A percentile compares a stretch with the other conserved stretches of the same genome.
phyloP scores from a whole-genome alignment of 2,329 filamentous ascomycete species.

The Calonectria leucothoes region DNA sequence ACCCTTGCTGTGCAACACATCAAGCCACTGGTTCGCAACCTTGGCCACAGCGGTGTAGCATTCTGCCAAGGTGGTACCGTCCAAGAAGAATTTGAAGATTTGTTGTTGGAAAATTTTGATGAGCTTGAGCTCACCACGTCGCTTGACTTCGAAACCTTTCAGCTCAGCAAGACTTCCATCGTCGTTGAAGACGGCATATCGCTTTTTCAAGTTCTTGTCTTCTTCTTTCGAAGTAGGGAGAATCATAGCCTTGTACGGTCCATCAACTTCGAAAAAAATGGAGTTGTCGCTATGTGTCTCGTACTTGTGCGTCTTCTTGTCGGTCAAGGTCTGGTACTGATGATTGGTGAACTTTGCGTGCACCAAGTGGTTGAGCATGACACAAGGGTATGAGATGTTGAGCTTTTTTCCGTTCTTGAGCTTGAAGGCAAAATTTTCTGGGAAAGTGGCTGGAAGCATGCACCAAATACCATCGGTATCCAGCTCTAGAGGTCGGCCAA shows the following conservation, averaged over 20 bases:
- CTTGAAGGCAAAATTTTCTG: conserved; percentile 95
- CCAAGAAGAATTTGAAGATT: conserved; percentile 99
- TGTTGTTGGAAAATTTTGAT: conserved; percentile 99
- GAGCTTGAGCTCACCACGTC: conserved; percentile 96
- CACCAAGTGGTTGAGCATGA: conserved; percentile 98
- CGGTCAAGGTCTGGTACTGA: conserved; percentile 91
- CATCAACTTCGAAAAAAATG: conserved; percentile 99
- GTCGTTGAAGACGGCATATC: conserved; percentile 98
- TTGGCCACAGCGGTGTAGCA: conserved; percentile 93
- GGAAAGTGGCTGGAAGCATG: conserved; percentile 95
- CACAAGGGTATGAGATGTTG: conserved; percentile 96
- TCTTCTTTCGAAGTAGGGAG: conserved; percentile 98
- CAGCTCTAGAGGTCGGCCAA: conserved; percentile 91
- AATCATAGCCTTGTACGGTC: conserved; percentile 97
- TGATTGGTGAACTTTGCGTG: conserved; percentile 96
- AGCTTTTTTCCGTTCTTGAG: conserved; percentile 96
- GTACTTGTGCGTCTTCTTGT: conserved; percentile 85
- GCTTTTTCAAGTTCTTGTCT: conserved; percentile 99
- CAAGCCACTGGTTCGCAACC: conserved; percentile 95
- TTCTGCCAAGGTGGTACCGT: conserved; percentile 86
- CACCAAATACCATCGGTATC: conserved; percentile 99
- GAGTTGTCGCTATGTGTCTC: conserved; percentile 98
- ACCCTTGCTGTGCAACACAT: conserved; percentile 91
- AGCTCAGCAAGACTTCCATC: conserved; percentile 95
- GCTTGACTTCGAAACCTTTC: conserved; percentile 98